Evolutionary conservation across 2,329 filamentous ascomycete species (phyloP).

Genomic region (Aspergillus calidoustus): DNA sequence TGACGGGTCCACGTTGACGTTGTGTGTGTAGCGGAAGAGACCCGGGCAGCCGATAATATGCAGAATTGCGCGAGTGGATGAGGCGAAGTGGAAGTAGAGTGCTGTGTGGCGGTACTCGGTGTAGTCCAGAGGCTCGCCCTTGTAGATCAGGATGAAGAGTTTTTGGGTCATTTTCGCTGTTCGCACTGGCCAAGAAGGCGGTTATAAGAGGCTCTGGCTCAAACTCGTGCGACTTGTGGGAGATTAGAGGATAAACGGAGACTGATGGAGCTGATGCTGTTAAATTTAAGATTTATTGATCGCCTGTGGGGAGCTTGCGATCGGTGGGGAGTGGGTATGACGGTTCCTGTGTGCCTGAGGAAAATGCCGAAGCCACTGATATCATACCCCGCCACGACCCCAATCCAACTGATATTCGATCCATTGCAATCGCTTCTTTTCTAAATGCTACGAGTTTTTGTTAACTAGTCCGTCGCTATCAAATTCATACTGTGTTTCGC

Average conservation of each 20-base stretch:
- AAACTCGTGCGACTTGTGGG: neutral
- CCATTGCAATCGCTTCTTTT: neutral
- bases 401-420: neutral
- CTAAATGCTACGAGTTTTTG: neutral
- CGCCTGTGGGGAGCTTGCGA: neutral
- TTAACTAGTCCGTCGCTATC: constrained; percentile 17
- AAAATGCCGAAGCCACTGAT: neutral
- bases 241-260: neutral
- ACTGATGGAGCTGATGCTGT: neutral
- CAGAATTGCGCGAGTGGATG: constrained; percentile 25
- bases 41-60: constrained; percentile 34
- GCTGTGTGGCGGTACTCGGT: constrained; percentile 37
- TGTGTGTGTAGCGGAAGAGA: constrained; percentile 31
- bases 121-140: constrained; percentile 36
- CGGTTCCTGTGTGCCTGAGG: neutral
- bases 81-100: constrained; percentile 29
- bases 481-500: constrained; percentile 29
- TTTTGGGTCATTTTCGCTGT: constrained; percentile 26
- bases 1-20: constrained; percentile 19
- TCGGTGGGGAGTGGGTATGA: neutral
- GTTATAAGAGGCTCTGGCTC: too few species aligned
- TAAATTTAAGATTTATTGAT: neutral
- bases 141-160: constrained; percentile 32
- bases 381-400: neutral
- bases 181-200: neutral